These are phyloP conservation scores for Dalbergia cultrata DNA, from an alignment of 306 rosid genomes.

Conservation along the genomic window DNA sequence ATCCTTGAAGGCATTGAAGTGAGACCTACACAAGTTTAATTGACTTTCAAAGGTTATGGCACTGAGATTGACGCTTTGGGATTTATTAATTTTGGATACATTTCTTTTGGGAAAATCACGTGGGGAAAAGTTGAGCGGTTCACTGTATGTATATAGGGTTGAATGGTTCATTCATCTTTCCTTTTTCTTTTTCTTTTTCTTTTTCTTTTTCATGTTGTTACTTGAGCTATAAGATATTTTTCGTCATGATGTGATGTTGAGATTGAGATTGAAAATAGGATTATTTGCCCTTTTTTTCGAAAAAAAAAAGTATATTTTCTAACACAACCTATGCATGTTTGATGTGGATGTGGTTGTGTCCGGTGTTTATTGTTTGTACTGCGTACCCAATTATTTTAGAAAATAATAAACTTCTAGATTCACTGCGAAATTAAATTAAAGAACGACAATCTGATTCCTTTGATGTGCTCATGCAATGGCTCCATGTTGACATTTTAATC, in stretches of 20 bases:
- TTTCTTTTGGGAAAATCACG: no score
- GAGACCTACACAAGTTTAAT: slow-evolving; percentile 48
- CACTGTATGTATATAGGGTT: neutral
- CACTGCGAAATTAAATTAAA: neutral
- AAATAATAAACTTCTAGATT: neutral
- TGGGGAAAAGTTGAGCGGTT: no score
- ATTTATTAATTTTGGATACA: neutral
- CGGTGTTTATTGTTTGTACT: neutral
- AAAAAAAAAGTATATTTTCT: neutral
- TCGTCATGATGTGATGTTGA: neutral
- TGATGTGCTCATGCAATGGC: slow-evolving; percentile 51
- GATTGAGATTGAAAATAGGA: neutral
- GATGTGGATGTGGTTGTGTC: neutral
- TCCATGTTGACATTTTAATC: slow-evolving; percentile 55
- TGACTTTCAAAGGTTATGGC: no score
- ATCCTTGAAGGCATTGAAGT: slow-evolving; percentile 68
- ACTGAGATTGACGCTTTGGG: no score
- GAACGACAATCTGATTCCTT: neutral
- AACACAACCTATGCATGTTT: neutral
- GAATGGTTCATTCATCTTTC: neutral
- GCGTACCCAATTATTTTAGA: neutral
- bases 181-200: no score
- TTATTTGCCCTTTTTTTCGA: neutral
- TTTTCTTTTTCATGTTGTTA: no score
- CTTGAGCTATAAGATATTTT: neutral